Conservation (phyloP, 306 rosid species). For the Gleditsia sinensis region DNA sequence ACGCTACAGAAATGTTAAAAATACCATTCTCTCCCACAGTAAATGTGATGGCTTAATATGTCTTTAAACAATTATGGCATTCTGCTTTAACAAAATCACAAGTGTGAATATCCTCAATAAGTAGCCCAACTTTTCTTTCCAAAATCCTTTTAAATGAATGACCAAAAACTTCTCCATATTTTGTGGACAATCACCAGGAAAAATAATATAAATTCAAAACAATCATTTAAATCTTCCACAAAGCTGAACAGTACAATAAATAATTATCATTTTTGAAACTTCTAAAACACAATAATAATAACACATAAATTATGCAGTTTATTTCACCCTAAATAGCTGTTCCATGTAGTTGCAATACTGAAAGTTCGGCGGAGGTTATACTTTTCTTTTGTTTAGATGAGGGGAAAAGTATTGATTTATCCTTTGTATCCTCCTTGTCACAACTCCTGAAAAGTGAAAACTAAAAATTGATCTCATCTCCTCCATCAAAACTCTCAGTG, state of each 20-base stretch:
- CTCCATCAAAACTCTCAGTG: background rate
- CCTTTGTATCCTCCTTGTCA: background rate
- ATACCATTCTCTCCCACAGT: background rate
- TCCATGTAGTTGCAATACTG: background rate
- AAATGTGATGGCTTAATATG: background rate
- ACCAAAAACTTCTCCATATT: background rate
- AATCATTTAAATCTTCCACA: background rate
- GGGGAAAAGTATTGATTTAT: background rate
- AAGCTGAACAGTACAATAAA: background rate
- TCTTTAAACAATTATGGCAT: background rate
- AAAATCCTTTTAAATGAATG: background rate
- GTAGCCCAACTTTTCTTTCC: background rate
- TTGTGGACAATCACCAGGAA: background rate
- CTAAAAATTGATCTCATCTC: background rate
- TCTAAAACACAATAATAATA: background rate
- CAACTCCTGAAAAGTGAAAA: too few relatives aligned
- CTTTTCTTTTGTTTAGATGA: background rate
- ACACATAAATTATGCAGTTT: background rate
- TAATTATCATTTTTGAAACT: background rate
- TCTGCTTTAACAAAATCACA: background rate
- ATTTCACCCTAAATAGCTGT: background rate
- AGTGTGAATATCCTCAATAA: background rate
- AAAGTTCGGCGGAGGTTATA: background rate
- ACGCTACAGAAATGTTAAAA: background rate
- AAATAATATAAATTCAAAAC: background rate